These are phyloP conservation scores for Ustilago lituana DNA, from an alignment of 1,284 basidiomycete genomes.

Conservation along the genomic window DNA sequence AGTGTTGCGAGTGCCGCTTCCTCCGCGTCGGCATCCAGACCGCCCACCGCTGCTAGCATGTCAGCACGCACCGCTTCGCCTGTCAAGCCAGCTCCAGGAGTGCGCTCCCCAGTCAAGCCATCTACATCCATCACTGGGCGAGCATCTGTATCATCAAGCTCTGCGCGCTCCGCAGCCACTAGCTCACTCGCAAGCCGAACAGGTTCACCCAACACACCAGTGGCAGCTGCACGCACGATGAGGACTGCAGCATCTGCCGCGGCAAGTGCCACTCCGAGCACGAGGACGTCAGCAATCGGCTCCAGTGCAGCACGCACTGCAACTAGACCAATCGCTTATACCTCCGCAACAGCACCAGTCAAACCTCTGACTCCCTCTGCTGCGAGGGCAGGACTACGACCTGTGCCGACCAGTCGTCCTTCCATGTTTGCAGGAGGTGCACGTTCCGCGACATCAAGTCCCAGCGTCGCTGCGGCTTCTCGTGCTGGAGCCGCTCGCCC, in stretches of 20 bases:
- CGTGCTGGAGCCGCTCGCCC: conserved; percentile 18
- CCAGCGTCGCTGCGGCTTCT: conserved; percentile 24
- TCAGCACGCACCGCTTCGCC: conserved; percentile 28
- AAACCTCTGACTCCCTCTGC: conserved; percentile 44
- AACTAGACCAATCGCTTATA: conserved; percentile 5
- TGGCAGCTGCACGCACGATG: conserved; percentile 13
- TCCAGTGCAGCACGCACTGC: conserved; percentile 14
- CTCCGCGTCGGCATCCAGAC: conserved; percentile 28
- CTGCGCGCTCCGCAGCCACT: conserved; percentile 27
- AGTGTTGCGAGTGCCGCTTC: conserved; percentile 27
- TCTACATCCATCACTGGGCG: conserved; percentile 17
- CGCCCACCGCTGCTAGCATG: conserved; percentile 19
- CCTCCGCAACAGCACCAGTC: conserved; percentile 11
- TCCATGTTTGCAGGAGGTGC: conserved; percentile 48
- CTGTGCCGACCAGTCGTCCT: conserved; percentile 42
- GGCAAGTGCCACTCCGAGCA: conserved; percentile 12
- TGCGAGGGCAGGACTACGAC: conserved; percentile 51
- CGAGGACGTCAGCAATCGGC: conserved; percentile 21
- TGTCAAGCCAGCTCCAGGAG: conserved; percentile 19
- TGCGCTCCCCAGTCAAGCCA: conserved; percentile 41
- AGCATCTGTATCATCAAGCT: conserved; percentile 22
- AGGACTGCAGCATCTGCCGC: conserved; percentile 8
- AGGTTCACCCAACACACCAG: conserved; percentile 32
- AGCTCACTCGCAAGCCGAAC: conserved; percentile 34
- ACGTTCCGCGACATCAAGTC: conserved; percentile 35